Evolutionary conservation across 2,329 filamentous ascomycete species (phyloP).

Genomic region (Hypoxylon sp.): DNA sequence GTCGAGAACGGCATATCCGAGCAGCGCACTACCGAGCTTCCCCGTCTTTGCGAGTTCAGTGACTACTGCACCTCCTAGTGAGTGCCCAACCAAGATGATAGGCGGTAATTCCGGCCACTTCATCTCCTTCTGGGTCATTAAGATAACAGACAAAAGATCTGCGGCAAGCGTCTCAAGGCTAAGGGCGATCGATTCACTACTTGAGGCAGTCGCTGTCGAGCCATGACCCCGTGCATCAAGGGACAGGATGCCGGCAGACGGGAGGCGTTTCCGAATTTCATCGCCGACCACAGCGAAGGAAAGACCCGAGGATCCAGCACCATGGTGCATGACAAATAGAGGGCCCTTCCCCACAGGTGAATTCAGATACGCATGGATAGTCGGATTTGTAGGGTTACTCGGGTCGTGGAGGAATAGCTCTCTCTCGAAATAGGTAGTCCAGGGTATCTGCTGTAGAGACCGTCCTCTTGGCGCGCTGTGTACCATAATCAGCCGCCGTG

Average conservation of each 20-base stretch:
- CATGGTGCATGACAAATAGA: constrained; percentile 94
- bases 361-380: constrained; percentile 89
- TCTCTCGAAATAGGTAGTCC: constrained; percentile 92
- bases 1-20: constrained; percentile 92
- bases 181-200: constrained; percentile 70
- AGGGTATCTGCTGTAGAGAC: constrained; percentile 77
- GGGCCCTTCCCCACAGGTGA: constrained; percentile 83
- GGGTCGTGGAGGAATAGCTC: constrained; percentile 80
- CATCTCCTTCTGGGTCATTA: constrained; percentile 77
- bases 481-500: constrained; percentile 46
- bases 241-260: constrained; percentile 86
- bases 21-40: constrained; percentile 74
- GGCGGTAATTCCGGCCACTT: constrained; percentile 81
- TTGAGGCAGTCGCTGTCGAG: constrained; percentile 68
- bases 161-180: constrained; percentile 78
- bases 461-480: constrained; percentile 66
- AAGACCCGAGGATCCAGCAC: constrained; percentile 91
- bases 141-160: constrained; percentile 80
- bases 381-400: constrained; percentile 63
- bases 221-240: constrained; percentile 92
- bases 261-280: constrained; percentile 82
- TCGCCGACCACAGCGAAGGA: constrained; percentile 88
- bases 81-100: constrained; percentile 89
- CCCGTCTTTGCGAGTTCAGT: constrained; percentile 83
- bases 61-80: constrained; percentile 90